Evolutionary conservation across 2,329 filamentous ascomycete species (phyloP), one percentile per base, ranked within the genome.

Genomic region (Fusarium goolgardi): DNA sequence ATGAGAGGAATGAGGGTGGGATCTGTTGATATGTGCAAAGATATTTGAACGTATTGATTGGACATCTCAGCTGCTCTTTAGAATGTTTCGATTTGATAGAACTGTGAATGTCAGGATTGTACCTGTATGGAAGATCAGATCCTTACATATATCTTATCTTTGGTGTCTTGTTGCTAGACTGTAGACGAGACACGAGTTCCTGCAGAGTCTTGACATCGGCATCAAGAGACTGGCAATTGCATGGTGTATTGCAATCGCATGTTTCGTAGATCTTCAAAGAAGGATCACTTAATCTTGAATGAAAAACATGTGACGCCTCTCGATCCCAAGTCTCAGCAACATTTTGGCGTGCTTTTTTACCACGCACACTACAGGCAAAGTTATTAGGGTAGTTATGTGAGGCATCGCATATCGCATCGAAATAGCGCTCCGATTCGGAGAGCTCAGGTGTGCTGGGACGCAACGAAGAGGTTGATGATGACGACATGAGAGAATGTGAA

Each of bases 11-110:
- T 1, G 59, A 53, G 6, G 63, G 35, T 0, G 67, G 67, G 0
- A 70, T 64, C 2, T 65, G 59, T 9, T 67, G 67, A 18, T 54
- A 27, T 2, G 66, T 61, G n/a, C 66, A 67, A 3, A 70, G 9
- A 9, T 65, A 53, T 41, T 70, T 60, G 51, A 70, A 70, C 39
- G 57, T 67, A 2, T n/a, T 11, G 1, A 31, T 20, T 0, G 59
- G 23, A 1, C 63, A 67, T 29, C 35, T 20, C 2, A 67, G 32
- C 9, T 25, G 20, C 2, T 55, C 34, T 21, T 40, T 70, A 1
- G 66, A 67, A 6, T 64, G 67, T 1, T 15, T 25, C 2, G 66
- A 59, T 25, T 45, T 44, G 12, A 70, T 67, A 2, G 67, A 70
- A 6, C 63, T 70, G 15, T 1, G 0, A 12, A 18, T 6, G 16